Evolutionary conservation across 2,329 filamentous ascomycete species (phyloP).

Genomic region (Cordyceps tenuipes): DNA sequence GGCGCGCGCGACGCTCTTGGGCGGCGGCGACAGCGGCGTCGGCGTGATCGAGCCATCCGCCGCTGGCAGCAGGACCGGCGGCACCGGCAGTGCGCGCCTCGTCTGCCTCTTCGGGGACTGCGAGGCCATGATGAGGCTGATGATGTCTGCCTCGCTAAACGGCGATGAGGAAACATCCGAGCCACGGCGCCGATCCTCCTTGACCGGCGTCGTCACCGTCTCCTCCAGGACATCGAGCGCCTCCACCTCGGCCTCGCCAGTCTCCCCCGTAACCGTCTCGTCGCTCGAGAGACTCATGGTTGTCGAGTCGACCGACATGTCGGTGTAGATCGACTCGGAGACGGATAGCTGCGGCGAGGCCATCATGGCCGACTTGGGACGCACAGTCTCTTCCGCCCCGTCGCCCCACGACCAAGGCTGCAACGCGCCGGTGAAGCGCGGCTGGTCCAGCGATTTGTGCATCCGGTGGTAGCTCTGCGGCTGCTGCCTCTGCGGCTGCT

Average conservation of each 20-base stretch:
- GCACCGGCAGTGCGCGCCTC: conserved; percentile 22
- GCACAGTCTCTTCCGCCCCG: background rate
- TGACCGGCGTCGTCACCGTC: conserved; percentile 8
- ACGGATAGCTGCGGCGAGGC: conserved; percentile 11
- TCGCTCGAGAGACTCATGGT: background rate
- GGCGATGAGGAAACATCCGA: conserved; percentile 22
- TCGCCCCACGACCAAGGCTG: conserved; percentile 4
- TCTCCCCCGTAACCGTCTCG: background rate
- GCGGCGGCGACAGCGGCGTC: conserved; percentile 22
- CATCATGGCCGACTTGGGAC: conserved; percentile 11
- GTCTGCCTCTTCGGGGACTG: conserved; percentile 3
- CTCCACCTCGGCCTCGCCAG: conserved; percentile 4
- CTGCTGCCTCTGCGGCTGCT: background rate
- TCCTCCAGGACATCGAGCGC: no score
- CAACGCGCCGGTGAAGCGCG: conserved; percentile 7
- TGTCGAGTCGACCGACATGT: conserved; percentile 16
- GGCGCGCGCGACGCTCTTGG: conserved; percentile 13
- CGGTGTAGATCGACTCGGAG: conserved; percentile 19
- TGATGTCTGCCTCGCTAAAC: conserved; percentile 26
- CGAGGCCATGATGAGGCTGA: conserved; percentile 22
- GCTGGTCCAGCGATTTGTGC: conserved; percentile 1
- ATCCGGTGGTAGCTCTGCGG: background rate
- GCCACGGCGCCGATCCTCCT: background rate
- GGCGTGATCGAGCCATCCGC: conserved; percentile 21
- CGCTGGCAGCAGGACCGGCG: conserved; percentile 18